Evolutionary conservation across 257 asterid species (phyloP), one percentile per base, ranked within the genome.

Genomic region (Verbena officinalis): DNA sequence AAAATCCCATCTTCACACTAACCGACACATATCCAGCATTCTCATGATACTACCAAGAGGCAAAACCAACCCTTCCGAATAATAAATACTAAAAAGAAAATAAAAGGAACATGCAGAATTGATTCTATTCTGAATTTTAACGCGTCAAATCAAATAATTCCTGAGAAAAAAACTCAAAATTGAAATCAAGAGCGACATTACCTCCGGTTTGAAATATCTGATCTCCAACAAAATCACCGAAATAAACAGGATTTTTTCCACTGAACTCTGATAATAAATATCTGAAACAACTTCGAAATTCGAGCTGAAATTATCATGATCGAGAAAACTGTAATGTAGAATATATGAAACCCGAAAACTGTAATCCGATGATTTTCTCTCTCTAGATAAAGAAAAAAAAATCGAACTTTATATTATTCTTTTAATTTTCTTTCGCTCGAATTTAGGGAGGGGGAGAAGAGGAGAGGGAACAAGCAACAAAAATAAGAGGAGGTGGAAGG

Each of bases 201-300:
- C 81, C 81, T 72, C 65, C 54, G 59, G 48, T 45, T 63, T 5
- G 53, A 52, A 61, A 33, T 48, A 64, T 48, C 74, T 64, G 84
- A 78, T 77, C 79, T 56, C 79, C 66, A 19, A 40, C 30, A 36
- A 54, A 22, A 59, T 21, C 8, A 15, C 27, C 14, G 19, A 70
- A 43, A 44, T 0, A 15, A 27, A 49, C 15, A 17, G 5, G 24
- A 27, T 36, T 59, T 65, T 64, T 65, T 69, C 63, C 55, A 46
- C 48, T 68, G 66, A 58, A 71, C 10, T 7, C 24, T 13, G 45
- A 42, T 5, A 27, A 39, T 55, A 39, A 74, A 66, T 69, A 13
- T 10, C 78, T 8, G 65, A 55, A 23, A 59, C 43, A 23, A 20
- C 15, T 44, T 53, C 15, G 68, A 72, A 69, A 73, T 22, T 49